Evolutionary conservation across 2,329 filamentous ascomycete species (phyloP).

Genomic region (Aspergillus puulaauensis): DNA sequence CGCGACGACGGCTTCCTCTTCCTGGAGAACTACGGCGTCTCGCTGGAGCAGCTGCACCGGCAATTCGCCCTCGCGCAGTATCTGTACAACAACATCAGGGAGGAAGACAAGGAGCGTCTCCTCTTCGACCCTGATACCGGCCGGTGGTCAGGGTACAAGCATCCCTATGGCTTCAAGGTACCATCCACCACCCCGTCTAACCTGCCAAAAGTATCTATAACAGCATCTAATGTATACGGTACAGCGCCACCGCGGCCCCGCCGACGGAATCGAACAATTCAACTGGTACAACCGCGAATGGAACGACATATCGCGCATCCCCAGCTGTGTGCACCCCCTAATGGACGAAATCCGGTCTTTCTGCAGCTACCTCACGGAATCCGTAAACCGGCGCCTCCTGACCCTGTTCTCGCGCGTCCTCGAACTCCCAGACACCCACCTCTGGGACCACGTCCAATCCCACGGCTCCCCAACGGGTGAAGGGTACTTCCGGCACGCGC

Average conservation of each 20-base stretch:
- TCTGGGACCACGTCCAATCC: constrained; percentile 47
- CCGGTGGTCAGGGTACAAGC: constrained; percentile 54
- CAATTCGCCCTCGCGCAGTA: constrained; percentile 54
- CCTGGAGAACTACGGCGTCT: constrained; percentile 53
- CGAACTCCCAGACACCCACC: constrained; percentile 46
- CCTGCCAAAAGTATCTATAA: too few relatives aligned
- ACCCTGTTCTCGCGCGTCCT: constrained; percentile 46
- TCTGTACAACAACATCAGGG: constrained; percentile 50
- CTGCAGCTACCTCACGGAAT: constrained; percentile 49
- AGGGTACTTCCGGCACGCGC: constrained; percentile 49
- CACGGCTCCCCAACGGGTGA: constrained; percentile 45
- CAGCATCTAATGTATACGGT: neutral
- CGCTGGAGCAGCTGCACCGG: constrained; percentile 49
- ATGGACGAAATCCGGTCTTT: constrained; percentile 52
- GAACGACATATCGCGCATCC: constrained; percentile 41
- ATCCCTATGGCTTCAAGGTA: constrained; percentile 48
- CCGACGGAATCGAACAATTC: constrained; percentile 56
- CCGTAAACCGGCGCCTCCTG: constrained; percentile 46
- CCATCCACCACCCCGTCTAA: neutral
- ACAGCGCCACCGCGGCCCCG: constrained; percentile 42
- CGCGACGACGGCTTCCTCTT: constrained; percentile 49
- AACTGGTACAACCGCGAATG: constrained; percentile 54
- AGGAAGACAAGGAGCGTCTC: constrained; percentile 51
- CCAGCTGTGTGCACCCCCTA: constrained; percentile 49
- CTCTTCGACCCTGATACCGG: constrained; percentile 51